phyloP scores from a whole-genome alignment of 805 yeast species.

The Tetrapisispora taiwanensis region DNA sequence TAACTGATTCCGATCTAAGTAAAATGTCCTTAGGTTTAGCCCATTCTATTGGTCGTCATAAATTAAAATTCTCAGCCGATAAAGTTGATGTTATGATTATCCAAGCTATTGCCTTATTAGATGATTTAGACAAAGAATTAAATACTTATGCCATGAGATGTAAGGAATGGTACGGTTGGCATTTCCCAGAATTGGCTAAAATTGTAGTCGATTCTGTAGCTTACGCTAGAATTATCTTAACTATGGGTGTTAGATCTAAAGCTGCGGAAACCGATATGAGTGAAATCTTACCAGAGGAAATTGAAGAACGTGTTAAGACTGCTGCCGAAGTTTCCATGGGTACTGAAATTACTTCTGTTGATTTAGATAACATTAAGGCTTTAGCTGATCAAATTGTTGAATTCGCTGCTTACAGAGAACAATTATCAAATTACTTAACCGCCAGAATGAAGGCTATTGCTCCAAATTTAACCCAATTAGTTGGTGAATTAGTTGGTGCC shows the following conservation, averaged over 20 bases:
- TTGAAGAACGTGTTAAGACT: constrained; percentile 82
- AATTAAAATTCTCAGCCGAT: constrained; percentile 93
- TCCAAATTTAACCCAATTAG: constrained; percentile 89
- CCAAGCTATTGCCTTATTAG: constrained; percentile 94
- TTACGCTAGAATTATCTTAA: constrained; percentile 83
- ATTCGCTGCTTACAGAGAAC: constrained; percentile 93
- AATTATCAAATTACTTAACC: constrained; percentile 78
- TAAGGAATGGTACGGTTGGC: constrained; percentile 99
- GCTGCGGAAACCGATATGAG: constrained; percentile 87
- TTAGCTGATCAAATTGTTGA: constrained; percentile 95
- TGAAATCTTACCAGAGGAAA: constrained; percentile 83
- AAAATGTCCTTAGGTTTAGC: constrained; percentile 98
- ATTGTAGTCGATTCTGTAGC: constrained; percentile 93
- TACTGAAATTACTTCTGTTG: constrained; percentile 91
- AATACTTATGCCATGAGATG: constrained; percentile 98
- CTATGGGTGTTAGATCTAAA: constrained; percentile 89
- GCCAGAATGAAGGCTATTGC: constrained; percentile 99
- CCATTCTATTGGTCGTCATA: constrained; percentile 96
- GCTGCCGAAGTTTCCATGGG: constrained; percentile 99
- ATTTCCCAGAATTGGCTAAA: constrained; percentile 98
- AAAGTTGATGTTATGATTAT: constrained; percentile 98
- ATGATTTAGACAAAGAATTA: constrained; percentile 93
- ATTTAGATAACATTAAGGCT: constrained; percentile 76
- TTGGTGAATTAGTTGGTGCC: constrained; percentile 98
- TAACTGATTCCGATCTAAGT: constrained; percentile 69